Percentiles rank a stretch among this genome's conserved stretches.
Evolutionary conservation across 306 rosid species (phyloP).

Genomic region (Nissolia schottii): DNA sequence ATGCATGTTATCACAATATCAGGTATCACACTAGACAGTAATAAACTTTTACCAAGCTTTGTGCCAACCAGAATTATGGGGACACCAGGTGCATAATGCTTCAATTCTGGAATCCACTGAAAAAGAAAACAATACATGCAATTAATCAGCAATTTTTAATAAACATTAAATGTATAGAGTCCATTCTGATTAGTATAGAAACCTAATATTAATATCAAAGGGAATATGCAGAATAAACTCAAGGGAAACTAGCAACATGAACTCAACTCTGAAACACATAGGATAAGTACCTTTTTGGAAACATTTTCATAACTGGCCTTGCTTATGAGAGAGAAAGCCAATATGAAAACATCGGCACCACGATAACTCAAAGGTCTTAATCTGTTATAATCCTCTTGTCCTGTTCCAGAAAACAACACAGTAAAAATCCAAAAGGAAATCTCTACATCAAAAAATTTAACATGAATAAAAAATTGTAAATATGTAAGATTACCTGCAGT

Average conservation of each 20-base stretch:
- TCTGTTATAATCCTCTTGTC: conserved; percentile 69
- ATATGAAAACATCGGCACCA: conserved; percentile 67
- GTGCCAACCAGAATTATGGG: conserved; percentile 96
- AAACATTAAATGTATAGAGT: not conserved
- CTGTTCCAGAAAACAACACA: conserved; percentile 39
- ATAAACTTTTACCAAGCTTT: conserved; percentile 73
- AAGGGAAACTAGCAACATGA: not conserved
- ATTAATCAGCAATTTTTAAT: not conserved
- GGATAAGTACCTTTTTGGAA: conserved; percentile 52
- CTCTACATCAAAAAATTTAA: not conserved
- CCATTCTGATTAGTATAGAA: not conserved
- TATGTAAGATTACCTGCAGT: conserved; percentile 70
- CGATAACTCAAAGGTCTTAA: conserved; percentile 69
- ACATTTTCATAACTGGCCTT: conserved; percentile 73
- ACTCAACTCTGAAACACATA: not conserved
- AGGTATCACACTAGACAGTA: conserved; percentile 17
- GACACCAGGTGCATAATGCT: conserved; percentile 99
- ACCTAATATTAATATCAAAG: not conserved
- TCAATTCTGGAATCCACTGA: conserved; percentile 99
- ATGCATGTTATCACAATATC: not conserved
- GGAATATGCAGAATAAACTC: not conserved
- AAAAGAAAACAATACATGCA: conserved; percentile 29
- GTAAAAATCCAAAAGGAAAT: conserved; percentile 37
- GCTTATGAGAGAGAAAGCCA: conserved; percentile 68
- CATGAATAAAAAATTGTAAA: not conserved